Conservation (phyloP, 768 basidiomycete species). For the Tricholoma sp. region DNA sequence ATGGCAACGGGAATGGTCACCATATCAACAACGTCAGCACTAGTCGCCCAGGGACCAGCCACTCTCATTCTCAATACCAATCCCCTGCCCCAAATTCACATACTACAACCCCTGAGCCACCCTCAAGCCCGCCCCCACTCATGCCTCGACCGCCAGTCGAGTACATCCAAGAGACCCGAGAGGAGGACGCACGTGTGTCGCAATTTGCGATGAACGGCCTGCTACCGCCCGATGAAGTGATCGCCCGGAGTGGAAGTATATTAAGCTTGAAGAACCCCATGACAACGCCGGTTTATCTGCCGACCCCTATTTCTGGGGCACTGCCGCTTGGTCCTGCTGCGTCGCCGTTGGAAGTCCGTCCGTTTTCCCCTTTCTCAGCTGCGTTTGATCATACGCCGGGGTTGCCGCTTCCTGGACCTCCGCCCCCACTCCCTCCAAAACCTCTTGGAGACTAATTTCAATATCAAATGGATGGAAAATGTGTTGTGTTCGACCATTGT, state of each 20-base stretch:
- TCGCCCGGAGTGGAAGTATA: slow-evolving; percentile 1
- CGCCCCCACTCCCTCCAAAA: slow-evolving; percentile 31
- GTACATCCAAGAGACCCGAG: slow-evolving; percentile 79
- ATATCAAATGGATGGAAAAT: neutral
- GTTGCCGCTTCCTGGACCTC: slow-evolving; percentile 24
- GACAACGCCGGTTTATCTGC: slow-evolving; percentile 1
- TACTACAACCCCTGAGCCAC: neutral
- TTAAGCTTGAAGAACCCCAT: slow-evolving; percentile 6
- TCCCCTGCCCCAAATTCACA: neutral
- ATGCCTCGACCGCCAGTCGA: slow-evolving; percentile 72
- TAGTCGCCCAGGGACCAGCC: slow-evolving; percentile 10
- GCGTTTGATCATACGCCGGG: slow-evolving; percentile 26
- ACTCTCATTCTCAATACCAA: slow-evolving; percentile 1
- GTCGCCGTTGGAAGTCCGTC: slow-evolving; percentile 29
- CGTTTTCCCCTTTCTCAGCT: slow-evolving; percentile 44
- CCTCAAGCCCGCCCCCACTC: slow-evolving; percentile 59
- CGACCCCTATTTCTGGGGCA: neutral
- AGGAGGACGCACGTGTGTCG: slow-evolving; percentile 61
- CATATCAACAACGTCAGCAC: neutral
- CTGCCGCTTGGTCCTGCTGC: neutral
- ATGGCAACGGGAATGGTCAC: slow-evolving; percentile 17
- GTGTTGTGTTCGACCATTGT: neutral
- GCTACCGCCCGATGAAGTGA: slow-evolving; percentile 16
- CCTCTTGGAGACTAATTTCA: slow-evolving; percentile 22
- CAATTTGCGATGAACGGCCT: slow-evolving; percentile 30